Evolutionary conservation across 164 flowering plant genomes (phyloP).

Genomic region (Chimonanthus salicifolius): DNA sequence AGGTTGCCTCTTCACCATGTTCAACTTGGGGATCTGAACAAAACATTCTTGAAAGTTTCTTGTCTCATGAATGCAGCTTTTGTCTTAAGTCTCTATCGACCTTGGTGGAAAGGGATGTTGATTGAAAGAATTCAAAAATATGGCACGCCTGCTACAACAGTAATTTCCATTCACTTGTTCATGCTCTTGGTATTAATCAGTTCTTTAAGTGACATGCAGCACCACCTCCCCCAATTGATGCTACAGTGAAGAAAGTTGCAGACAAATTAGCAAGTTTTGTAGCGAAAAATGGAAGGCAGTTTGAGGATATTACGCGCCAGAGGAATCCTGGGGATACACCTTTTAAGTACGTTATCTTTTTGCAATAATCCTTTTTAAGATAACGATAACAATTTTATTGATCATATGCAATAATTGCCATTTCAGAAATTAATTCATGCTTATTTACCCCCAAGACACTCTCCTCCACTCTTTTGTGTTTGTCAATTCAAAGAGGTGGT

Average conservation of each 20-base stretch:
- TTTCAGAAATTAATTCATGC: background rate
- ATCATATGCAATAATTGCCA: background rate
- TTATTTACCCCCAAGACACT: background rate
- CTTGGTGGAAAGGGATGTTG: slow-evolving; percentile 85
- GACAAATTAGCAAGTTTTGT: slow-evolving; percentile 97
- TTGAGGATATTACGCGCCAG: slow-evolving; percentile 84
- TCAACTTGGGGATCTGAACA: slow-evolving; percentile 29
- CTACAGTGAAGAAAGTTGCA: slow-evolving; percentile 91
- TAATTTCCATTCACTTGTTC: slow-evolving; percentile 92
- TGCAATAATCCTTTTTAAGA: too few relatives aligned
- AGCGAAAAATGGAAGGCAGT: slow-evolving; percentile 92
- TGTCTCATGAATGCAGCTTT: slow-evolving; percentile 91
- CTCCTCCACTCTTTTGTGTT: too few relatives aligned
- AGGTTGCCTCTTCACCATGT: slow-evolving; percentile 21
- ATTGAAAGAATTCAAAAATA: slow-evolving; percentile 72
- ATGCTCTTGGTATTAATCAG: slow-evolving; percentile 97
- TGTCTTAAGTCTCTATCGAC: slow-evolving; percentile 53
- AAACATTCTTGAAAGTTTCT: slow-evolving; percentile 63
- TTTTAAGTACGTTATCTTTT: slow-evolving; percentile 58
- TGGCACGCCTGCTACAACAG: slow-evolving; percentile 87
- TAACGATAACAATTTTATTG: too few relatives aligned
- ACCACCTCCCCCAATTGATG: slow-evolving; percentile 82
- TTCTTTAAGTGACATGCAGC: slow-evolving; percentile 99
- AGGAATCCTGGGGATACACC: slow-evolving; percentile 98
- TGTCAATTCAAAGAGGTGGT: too few relatives aligned